Evolutionary conservation across 257 asterid genomes (phyloP).

Genomic region (Fraxinus anomala): DNA sequence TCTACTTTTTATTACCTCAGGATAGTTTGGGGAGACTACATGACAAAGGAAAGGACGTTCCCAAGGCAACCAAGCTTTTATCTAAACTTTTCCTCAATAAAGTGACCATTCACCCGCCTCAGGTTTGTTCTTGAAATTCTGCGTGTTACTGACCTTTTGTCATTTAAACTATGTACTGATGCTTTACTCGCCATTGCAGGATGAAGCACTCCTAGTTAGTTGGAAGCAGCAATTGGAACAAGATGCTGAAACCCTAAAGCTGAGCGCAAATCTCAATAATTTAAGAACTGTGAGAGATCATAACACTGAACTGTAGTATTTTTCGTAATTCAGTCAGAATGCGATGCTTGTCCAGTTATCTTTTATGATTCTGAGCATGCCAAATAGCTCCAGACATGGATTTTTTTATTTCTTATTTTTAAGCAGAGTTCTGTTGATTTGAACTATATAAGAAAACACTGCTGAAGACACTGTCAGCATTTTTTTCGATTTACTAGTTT

Average conservation of each 20-base stretch:
- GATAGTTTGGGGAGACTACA: conserved; percentile 80
- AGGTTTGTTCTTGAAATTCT: conserved; percentile 47
- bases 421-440: background rate
- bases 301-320: background rate
- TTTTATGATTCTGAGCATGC: background rate
- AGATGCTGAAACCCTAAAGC: conserved; percentile 79
- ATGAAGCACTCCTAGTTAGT: conserved; percentile 69
- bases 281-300: conserved; percentile 66
- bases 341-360: background rate
- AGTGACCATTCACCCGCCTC: conserved; percentile 85
- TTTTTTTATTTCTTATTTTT: background rate
- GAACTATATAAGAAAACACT: background rate
- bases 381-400: background rate
- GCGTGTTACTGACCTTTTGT: conserved; percentile 14
- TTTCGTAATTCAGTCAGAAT: background rate
- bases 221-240: conserved; percentile 88
- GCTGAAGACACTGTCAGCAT: background rate
- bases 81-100: conserved; percentile 82
- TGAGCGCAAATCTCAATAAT: conserved; percentile 70
- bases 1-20: conserved; percentile 45
- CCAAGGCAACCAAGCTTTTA: conserved; percentile 76
- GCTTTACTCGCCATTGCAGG: conserved; percentile 48
- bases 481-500: background rate
- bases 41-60: conserved; percentile 76
- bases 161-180: conserved; percentile 28